A percentile compares a stretch with the other conserved stretches of the same genome.
phyloP scores from a whole-genome alignment of 2,329 filamentous ascomycete genomes.

The Colletotrichum siamense region DNA sequence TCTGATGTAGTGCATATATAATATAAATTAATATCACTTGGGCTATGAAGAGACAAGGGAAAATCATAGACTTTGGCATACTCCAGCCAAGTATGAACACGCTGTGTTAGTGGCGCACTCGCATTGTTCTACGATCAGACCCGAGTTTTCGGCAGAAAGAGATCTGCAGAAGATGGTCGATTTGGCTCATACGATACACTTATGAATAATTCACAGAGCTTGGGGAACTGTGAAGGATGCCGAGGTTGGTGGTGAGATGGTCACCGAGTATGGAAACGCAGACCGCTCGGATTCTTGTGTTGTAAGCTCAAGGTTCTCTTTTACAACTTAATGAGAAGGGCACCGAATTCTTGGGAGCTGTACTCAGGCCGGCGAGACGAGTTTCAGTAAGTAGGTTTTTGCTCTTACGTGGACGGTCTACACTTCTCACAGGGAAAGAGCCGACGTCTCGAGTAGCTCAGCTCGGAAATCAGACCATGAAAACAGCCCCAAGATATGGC shows the following conservation, averaged over 20 bases:
- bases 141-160: neutral
- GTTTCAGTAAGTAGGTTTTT: too few relatives aligned
- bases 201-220: neutral
- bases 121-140: neutral
- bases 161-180: neutral
- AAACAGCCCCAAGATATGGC: neutral
- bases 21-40: accelerated
- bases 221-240: neutral
- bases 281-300: neutral
- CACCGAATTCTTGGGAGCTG: neutral
- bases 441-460: neutral
- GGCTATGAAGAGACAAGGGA: neutral
- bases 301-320: neutral
- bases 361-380: too few relatives aligned
- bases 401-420: neutral
- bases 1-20: neutral
- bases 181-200: neutral
- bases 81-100: neutral
- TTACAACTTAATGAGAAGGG: neutral
- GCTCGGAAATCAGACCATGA: neutral
- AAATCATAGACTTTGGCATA: neutral
- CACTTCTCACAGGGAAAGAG: neutral
- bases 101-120: neutral
- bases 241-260: neutral
- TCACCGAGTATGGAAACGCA: neutral